Evolutionary conservation across 768 basidiomycete species (phyloP).

Genomic region (Panaeolus papilionaceus): DNA sequence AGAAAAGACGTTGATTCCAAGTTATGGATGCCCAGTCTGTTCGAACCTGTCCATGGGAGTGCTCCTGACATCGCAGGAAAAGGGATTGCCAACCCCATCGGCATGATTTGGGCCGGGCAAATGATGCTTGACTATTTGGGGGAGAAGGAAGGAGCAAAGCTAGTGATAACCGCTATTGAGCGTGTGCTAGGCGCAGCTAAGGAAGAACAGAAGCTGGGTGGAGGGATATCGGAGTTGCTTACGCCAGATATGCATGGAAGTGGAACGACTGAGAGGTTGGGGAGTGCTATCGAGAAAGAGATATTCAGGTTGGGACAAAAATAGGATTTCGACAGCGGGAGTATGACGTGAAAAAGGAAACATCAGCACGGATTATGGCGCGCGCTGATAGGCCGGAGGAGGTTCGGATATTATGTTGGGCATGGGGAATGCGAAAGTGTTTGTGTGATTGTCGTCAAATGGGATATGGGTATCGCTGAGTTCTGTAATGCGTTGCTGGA

Average conservation of each 20-base stretch:
- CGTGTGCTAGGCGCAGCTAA: conserved; percentile 38
- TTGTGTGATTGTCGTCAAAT: conserved; percentile 8
- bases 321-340: conserved; percentile 8
- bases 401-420: conserved; percentile 8
- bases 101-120: conserved; percentile 62
- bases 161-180: conserved; percentile 49
- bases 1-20: conserved; percentile 36
- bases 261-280: conserved; percentile 43
- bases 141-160: conserved; percentile 45
- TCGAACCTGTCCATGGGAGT: conserved; percentile 63
- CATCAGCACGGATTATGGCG: conserved; percentile 9
- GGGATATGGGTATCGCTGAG: conserved; percentile 20
- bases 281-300: conserved; percentile 38
- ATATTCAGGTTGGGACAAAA: conserved; percentile 19
- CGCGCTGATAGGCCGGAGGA: conserved; percentile 13
- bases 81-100: conserved; percentile 61
- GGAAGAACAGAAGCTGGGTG: conserved; percentile 29
- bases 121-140: conserved; percentile 56
- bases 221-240: conserved; percentile 33
- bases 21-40: conserved; percentile 53
- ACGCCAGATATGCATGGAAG: conserved; percentile 46
- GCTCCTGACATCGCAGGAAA: conserved; percentile 63
- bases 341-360: conserved; percentile 11
- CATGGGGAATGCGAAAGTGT: conserved; percentile 12
- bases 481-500: conserved; percentile 26